phyloP scores from a whole-genome alignment of 192 early-diverging fungal genomes.

The Rhizophagus sp. region DNA sequence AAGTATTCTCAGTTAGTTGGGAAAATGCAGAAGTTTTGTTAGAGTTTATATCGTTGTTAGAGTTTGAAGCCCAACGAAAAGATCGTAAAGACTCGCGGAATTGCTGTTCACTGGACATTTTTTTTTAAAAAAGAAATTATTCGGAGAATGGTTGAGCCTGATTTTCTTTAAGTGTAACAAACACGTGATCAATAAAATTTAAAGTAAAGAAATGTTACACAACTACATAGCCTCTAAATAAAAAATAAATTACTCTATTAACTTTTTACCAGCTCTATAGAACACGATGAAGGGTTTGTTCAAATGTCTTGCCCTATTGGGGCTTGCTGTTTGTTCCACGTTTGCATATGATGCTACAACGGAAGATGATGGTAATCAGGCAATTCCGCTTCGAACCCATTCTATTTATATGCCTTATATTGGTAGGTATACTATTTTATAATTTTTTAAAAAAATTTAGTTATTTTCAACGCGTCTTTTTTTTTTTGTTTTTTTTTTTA shows the following conservation, averaged over 20 bases:
- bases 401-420: conserved; percentile 59
- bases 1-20: conserved; percentile 25
- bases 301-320: background rate
- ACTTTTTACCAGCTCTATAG: background rate
- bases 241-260: background rate
- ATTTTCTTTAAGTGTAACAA: too few species aligned
- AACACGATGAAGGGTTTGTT: background rate
- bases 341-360: background rate
- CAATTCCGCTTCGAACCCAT: conserved; percentile 45
- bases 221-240: background rate
- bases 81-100: conserved; percentile 29
- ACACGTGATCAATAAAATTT: too few species aligned
- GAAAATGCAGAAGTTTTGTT: conserved; percentile 30
- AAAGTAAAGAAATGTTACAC: too few species aligned
- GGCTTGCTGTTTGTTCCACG: background rate
- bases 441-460: background rate
- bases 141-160: too few species aligned
- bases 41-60: background rate
- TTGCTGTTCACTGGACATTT: conserved; percentile 24
- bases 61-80: conserved; percentile 26
- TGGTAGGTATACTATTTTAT: conserved; percentile 40
- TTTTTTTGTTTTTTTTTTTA: conserved; percentile 14
- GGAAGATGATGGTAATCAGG: background rate
- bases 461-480: background rate
- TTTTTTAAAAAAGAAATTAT: background rate